These are phyloP conservation scores for Ophiostoma sp. DNA, from an alignment of 2,329 filamentous ascomycete genomes.

Conservation along the genomic window DNA sequence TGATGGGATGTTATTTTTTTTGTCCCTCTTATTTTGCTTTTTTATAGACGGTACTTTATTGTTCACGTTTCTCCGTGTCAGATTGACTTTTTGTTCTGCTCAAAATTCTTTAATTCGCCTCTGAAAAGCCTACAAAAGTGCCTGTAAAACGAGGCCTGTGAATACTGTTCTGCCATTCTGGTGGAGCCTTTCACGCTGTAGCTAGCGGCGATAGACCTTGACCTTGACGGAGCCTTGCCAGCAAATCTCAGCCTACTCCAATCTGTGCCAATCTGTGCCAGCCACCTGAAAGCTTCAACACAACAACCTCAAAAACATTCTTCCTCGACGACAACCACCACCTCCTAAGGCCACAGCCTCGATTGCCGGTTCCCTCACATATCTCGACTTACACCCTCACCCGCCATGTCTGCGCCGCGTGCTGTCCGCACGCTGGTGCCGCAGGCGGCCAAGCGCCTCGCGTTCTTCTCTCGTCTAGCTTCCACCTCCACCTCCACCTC, in stretches of 20 bases:
- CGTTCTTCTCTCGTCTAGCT: background rate
- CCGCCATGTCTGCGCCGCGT: constrained; percentile 20
- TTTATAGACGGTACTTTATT: background rate
- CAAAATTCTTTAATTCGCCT: background rate
- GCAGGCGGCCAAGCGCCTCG: constrained; percentile 26
- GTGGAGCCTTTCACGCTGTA: constrained; percentile 1
- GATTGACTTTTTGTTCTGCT: background rate
- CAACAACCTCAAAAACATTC: background rate
- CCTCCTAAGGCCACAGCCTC: background rate
- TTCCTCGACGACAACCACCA: background rate
- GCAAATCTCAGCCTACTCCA: background rate
- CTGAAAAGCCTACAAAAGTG: background rate
- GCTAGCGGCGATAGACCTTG: background rate
- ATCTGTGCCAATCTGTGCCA: background rate
- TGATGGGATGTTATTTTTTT: background rate
- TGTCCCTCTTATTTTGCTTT: background rate
- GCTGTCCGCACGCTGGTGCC: constrained; percentile 15
- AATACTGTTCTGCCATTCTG: background rate
- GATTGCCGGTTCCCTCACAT: background rate
- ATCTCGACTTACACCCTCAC: background rate
- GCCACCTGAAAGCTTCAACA: background rate
- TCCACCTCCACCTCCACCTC: background rate
- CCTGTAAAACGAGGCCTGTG: background rate
- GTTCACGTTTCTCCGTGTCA: background rate
- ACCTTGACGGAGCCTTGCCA: background rate